Conservation (phyloP, 495 filamentous ascomycete genomes). For the Chaetomidium leptoderma region DNA sequence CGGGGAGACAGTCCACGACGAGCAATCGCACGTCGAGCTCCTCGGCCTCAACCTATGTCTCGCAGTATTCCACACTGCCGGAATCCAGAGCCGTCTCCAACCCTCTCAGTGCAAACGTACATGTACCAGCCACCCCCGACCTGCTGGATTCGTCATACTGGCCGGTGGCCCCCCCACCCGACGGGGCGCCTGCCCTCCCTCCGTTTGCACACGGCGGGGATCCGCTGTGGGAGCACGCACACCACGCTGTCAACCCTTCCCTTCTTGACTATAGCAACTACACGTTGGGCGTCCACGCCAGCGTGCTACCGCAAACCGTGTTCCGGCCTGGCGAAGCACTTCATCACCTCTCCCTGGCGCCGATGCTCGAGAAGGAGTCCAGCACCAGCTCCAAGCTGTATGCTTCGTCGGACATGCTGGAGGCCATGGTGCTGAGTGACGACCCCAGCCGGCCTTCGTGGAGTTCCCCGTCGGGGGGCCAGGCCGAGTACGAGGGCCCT, state of each 20-base stretch:
- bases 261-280: not conserved
- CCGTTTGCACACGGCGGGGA: constrained; percentile 15
- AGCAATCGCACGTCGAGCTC: not conserved
- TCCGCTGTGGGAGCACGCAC: not conserved
- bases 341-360: not conserved
- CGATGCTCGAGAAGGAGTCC: not conserved
- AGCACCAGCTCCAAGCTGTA: constrained; percentile 7
- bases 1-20: not conserved
- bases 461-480: not conserved
- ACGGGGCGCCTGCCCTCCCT: not conserved
- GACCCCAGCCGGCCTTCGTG: not conserved
- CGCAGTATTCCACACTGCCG: not conserved
- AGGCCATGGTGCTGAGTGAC: constrained; percentile 18
- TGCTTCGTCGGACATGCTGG: constrained; percentile 18
- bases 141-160: constrained; percentile 1
- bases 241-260: not conserved
- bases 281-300: constrained; percentile 7
- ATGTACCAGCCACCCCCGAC: not conserved
- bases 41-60: not conserved
- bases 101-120: not conserved
- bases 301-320: constrained; percentile 1
- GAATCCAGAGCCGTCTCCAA: not conserved
- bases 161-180: not conserved
- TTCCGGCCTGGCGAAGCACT: not conserved
- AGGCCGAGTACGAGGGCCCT: not conserved